A percentile compares a stretch with the other conserved stretches of the same genome.
These are phyloP conservation scores for Mortierella sp. DNA, from an alignment of 371 early-diverging fungal genomes.

Conservation along the genomic window DNA sequence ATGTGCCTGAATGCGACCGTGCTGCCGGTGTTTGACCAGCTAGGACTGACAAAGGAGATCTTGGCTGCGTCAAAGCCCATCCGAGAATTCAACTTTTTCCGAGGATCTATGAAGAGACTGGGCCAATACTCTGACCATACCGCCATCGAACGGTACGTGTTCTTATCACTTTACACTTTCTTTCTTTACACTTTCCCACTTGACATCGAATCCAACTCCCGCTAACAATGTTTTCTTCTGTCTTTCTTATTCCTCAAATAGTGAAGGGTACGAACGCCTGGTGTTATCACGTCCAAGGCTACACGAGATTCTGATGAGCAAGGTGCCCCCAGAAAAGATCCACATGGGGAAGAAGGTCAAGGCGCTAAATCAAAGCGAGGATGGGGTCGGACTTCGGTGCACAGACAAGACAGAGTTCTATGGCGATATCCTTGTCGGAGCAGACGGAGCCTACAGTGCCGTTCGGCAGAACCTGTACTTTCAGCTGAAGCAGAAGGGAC, in stretches of 20 bases:
- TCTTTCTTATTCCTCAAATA: background rate
- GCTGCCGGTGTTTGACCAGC: constrained; percentile 16
- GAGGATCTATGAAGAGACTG: background rate
- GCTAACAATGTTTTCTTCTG: too few species aligned
- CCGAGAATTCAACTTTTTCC: background rate
- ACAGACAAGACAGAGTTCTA: constrained; percentile 15
- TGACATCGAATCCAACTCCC: background rate
- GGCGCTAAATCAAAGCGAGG: constrained; percentile 6
- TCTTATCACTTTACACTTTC: background rate
- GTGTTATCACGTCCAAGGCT: constrained; percentile 9
- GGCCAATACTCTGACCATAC: background rate
- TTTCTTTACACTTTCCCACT: background rate
- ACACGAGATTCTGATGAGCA: constrained; percentile 16
- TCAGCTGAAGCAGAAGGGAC: constrained; percentile 1
- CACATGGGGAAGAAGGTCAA: constrained; percentile 18
- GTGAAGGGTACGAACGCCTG: background rate
- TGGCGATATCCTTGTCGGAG: constrained; percentile 23
- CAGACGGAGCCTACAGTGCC: constrained; percentile 23
- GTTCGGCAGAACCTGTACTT: constrained; percentile 17
- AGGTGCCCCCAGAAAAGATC: constrained; percentile 19
- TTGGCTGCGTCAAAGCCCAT: background rate
- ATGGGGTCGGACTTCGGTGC: constrained; percentile 14
- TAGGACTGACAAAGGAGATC: background rate
- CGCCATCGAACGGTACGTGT: background rate
- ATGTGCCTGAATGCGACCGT: constrained; percentile 13